Percentiles rank a stretch among this genome's conserved stretches.
Conservation (phyloP, 1,139 yeast genomes). For the Saccharomyces hybrid region DNA sequence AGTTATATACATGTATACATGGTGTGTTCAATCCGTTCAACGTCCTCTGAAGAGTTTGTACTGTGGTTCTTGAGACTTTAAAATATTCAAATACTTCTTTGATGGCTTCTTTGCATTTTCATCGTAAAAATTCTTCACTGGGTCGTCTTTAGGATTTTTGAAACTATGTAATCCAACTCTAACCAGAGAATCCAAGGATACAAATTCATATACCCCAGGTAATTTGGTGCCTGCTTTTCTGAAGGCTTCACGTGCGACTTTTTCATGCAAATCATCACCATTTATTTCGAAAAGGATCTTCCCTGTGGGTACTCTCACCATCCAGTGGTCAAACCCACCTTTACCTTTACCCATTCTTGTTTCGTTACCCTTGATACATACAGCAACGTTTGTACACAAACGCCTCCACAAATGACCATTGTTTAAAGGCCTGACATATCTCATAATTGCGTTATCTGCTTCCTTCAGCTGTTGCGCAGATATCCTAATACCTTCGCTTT, state of each 20-base stretch:
- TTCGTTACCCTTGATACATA: conserved; percentile 94
- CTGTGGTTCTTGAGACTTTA: conserved; percentile 43
- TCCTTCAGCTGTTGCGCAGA: conserved; percentile 88
- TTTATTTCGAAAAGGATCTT: conserved; percentile 80
- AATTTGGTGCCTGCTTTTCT: conserved; percentile 87
- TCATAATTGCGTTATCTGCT: conserved; percentile 79
- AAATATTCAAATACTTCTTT: conserved; percentile 48
- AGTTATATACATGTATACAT: conserved; percentile 3
- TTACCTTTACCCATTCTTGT: conserved; percentile 99
- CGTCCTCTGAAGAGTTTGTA: conserved; percentile 53
- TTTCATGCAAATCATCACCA: conserved; percentile 68
- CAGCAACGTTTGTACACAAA: conserved; percentile 77
- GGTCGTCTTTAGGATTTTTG: conserved; percentile 35
- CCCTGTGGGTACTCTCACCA: conserved; percentile 92
- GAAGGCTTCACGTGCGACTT: conserved; percentile 84
- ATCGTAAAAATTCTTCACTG: conserved; percentile 46
- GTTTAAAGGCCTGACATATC: conserved; percentile 53
- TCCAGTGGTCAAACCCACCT: conserved; percentile 97
- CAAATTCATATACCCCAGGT: conserved; percentile 88
- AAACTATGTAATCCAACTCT: conserved; percentile 61
- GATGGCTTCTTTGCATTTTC: conserved; percentile 55
- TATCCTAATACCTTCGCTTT: conserved; percentile 77
- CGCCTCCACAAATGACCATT: conserved; percentile 72
- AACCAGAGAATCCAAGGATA: conserved; percentile 56
- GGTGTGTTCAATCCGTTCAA: conserved; percentile 21